Evolutionary conservation across 1,284 basidiomycete genomes (phyloP), one percentile per base, ranked within the genome.

Genomic region (Bjerkandera adusta): DNA sequence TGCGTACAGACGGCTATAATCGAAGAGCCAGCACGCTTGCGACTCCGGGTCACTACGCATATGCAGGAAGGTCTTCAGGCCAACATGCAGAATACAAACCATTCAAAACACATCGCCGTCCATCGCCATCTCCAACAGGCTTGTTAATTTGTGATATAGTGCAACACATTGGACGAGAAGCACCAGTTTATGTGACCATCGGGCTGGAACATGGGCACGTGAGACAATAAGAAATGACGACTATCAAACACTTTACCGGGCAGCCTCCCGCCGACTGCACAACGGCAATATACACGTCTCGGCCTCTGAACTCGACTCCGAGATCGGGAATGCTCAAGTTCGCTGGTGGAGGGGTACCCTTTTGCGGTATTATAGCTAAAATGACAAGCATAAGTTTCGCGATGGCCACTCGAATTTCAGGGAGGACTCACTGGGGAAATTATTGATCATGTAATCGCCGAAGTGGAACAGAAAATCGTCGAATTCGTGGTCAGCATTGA

Each of bases 341-440:
- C 10, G 46, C 29, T 15, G 46, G 46, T 15, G 46, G 46, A 6
- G 46, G 27, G 1, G 46, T 35, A 16, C 39, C 34, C 40, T 37
- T 43, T 8, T 27, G 11, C 2, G 46, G 46, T 15, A 48, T 35
- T 2, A 16, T 35, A 43, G 20, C 30, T 41, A n/a, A 10, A 25
- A 12, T 3, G 16, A 10, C 12, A 7, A 20, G 20, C 8, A 39
- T 10, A 13, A 15, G 18, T 15, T 5, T 5, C 5, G 16, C 4
- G 8, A 32, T 18, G 20, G 26, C 3, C 18, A 18, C 27, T 10
- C 20, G 27, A 16, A 25, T 10, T n/a, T 8, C 13, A n/a, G 27
- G 18, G 3, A 27, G 13, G 15, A 33, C 44, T 20, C 10, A 46
- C 44, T 36, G 11, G 29, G 41, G 41, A 48, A 48, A 40, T 48